A percentile compares a stretch with the other conserved stretches of the same genome.
Conservation (phyloP, 2,329 filamentous ascomycete species). For the Malbranchea cinnamomea region DNA sequence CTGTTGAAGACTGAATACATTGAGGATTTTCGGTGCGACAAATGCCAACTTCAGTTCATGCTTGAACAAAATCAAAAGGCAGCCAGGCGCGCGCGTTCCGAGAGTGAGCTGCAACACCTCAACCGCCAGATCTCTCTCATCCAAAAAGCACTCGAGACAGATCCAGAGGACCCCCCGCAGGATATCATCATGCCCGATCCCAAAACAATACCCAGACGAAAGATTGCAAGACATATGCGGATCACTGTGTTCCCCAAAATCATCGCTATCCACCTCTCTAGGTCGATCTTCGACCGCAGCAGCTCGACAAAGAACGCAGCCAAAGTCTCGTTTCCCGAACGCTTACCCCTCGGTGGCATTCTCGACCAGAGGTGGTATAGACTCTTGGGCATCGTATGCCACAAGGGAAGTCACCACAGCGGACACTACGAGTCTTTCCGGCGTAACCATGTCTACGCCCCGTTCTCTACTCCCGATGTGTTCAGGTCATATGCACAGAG, state of each 20-base stretch:
- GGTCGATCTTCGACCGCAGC: slow-evolving; percentile 74
- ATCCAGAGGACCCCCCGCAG: slow-evolving; percentile 64
- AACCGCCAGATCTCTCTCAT: slow-evolving; percentile 50
- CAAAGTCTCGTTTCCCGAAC: slow-evolving; percentile 83
- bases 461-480: slow-evolving; percentile 67
- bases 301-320: slow-evolving; percentile 85
- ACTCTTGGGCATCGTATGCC: slow-evolving; percentile 74
- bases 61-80: slow-evolving; percentile 48
- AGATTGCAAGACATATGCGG: slow-evolving; percentile 74
- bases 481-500: slow-evolving; percentile 63
- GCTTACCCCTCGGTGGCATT: slow-evolving; percentile 66
- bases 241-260: slow-evolving; percentile 81
- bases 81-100: slow-evolving; percentile 38
- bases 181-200: slow-evolving; percentile 61
- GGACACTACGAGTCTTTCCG: slow-evolving; percentile 96
- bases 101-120: slow-evolving; percentile 37
- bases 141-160: slow-evolving; percentile 53
- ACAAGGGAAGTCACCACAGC: slow-evolving; percentile 90
- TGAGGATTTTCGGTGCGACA: slow-evolving; percentile 92
- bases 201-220: slow-evolving; percentile 60
- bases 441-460: slow-evolving; percentile 62
- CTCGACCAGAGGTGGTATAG: slow-evolving; percentile 67
- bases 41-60: slow-evolving; percentile 74
- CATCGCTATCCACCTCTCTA: slow-evolving; percentile 78
- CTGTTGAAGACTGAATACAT: slow-evolving; percentile 93